A percentile compares a stretch with the other conserved stretches of the same genome.
Evolutionary conservation across 228 moss, liverwort and hornwort genomes (phyloP).

Genomic region (Sphagnum magellanicum): DNA sequence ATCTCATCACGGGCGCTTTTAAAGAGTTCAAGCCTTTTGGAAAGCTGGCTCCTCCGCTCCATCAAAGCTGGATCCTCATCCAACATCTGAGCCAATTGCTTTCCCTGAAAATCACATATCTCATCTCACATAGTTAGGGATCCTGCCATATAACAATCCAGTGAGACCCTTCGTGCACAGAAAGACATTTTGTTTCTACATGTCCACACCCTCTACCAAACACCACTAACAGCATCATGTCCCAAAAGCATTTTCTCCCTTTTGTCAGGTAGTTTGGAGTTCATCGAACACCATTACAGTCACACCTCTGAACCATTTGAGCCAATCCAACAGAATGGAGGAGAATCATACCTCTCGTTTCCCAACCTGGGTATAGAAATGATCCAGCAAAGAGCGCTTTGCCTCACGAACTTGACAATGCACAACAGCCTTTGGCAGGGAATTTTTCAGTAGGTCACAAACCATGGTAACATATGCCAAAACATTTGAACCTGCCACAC

Average conservation of each 20-base stretch:
- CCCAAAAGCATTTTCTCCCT: no score
- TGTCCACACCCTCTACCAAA: no score
- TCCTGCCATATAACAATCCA: no score
- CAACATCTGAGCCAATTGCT: constrained; percentile 31
- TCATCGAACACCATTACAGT: no score
- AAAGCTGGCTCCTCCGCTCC: constrained; percentile 31
- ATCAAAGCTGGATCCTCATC: constrained; percentile 45
- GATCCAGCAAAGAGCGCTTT: constrained; percentile 70
- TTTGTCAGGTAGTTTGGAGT: no score
- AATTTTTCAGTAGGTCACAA: constrained; percentile 72
- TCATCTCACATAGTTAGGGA: no score
- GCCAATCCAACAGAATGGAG: no score
- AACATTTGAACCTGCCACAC: constrained; percentile 63
- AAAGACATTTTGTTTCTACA: no score
- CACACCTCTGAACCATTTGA: no score
- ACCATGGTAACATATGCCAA: constrained; percentile 86
- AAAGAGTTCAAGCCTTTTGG: constrained; percentile 43
- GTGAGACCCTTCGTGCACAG: no score
- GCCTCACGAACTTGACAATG: constrained; percentile 97
- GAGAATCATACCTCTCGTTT: constrained; percentile 52
- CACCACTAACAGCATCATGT: no score
- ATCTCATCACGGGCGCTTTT: constrained; percentile 50
- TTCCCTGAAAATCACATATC: constrained; percentile 8
- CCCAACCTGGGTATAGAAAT: constrained; percentile 79
- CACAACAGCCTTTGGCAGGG: constrained; percentile 80